Evolutionary conservation across 2,329 filamentous ascomycete genomes (phyloP), one percentile per base, ranked within the genome.

Genomic region (Fusarium coffeatum): DNA sequence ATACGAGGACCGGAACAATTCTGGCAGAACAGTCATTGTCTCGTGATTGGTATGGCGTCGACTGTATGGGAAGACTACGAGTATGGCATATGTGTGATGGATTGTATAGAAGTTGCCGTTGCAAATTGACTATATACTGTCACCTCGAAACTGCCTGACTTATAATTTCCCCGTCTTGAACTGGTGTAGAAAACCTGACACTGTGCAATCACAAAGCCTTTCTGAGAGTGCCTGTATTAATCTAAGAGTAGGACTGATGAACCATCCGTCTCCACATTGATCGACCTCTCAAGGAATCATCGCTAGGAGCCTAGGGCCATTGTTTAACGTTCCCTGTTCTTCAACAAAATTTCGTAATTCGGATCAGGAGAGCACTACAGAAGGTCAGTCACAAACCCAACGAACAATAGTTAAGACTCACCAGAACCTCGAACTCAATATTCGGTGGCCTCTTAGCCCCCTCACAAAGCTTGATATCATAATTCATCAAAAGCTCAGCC

Each of bases 401-500:
- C 4, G 2, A 25, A 25, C 23, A 25, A 25, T 25, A 25, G 23
- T 25, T 25, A 25, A 25, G 0, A 55, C 63, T 46, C 9, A 68
- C 65, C 34, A 68, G 11, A 23, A 66, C 65, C 8, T 68, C 65
- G 6, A 68, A 68, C 18, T 68, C 65, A 3, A 59, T 54, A 8
- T 68, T 68, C 0, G 45, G n/a, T 4, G 59, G 64, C 0, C 64
- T 20, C 1, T 11, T 20, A 3, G 15, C 13, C 15, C 59, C 66
- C 2, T 68, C 49, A 0, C 48, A 23, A 1, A 59, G 5, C 25
- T 60, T 65, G 1, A 68, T 55, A 2, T 73, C 68, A 5, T 68
- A 73, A 46, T 73, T 67, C 22, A 67, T 59, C 30, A 73, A 25
- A 0, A 73, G 42, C 18, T 73, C 64, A 0, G 62, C 65, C 30